Conservation (phyloP, 345 rosid genomes). For the Dipteronia dyeriana region DNA sequence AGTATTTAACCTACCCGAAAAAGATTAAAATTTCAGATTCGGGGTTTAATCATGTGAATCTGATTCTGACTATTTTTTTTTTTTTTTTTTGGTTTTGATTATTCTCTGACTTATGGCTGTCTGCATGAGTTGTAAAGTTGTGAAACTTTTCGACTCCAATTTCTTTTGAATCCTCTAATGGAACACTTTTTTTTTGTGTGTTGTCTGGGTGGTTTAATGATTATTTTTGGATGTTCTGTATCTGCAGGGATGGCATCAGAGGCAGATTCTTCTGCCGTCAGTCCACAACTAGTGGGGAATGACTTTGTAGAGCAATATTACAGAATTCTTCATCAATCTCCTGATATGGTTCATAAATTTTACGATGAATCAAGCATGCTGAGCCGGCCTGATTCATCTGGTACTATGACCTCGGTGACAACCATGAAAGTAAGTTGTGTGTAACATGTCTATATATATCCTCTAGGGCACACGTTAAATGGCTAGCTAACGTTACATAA, state of each 20-base stretch:
- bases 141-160: not conserved
- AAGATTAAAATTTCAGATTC: not conserved
- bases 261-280: constrained; percentile 39
- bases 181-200: not conserved
- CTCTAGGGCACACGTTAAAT: too few species aligned
- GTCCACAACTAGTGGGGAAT: constrained; percentile 52
- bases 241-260: constrained; percentile 51
- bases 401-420: constrained; percentile 48
- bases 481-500: too few species aligned
- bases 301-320: constrained; percentile 65
- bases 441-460: not conserved
- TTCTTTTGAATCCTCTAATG: not conserved
- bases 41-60: not conserved
- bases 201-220: not conserved
- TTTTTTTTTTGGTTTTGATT: not conserved
- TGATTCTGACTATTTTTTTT: not conserved
- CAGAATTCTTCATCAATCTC: constrained; percentile 39
- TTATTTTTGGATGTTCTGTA: not conserved
- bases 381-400: constrained; percentile 51
- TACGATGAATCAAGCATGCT: constrained; percentile 59
- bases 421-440: constrained; percentile 51
- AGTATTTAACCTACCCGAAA: not conserved
- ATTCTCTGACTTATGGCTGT: not conserved
- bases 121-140: not conserved
- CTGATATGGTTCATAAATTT: constrained; percentile 48